Evolutionary conservation across 805 yeast genomes (phyloP), one percentile per base, ranked within the genome.

Genomic region (Clavispora carvajalis): DNA sequence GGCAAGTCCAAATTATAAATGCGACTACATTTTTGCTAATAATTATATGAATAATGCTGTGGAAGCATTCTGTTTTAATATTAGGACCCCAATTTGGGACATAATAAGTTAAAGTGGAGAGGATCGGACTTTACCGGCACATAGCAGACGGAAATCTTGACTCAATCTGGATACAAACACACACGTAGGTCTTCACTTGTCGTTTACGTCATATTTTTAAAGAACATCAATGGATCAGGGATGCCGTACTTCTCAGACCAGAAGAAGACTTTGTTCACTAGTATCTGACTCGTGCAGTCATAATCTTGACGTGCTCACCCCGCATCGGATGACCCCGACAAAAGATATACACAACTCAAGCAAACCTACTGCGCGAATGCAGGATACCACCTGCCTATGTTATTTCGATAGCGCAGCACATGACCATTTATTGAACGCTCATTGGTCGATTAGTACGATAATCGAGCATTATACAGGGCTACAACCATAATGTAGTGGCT

Each of bases 321-420:
- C 38, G 38, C 38, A 36, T 29, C 37, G 37, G 37, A 2, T 18
- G 16, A 31, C n/a, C n/a, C 34, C 34, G 36, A 13, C 15, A 26
- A 4, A 23, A 33, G 26, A 22, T 19, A 33, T 15, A 11, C 28
- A 26, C n/a, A 12, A 33, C 8, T 11, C 16, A 7, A 16, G 22
- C 22, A 10, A 16, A 21, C n/a, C 23, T 11, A 10, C 19, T 9
- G 25, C 38, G n/a, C 33, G 33, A 33, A 11, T 36, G 38, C 38
- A 36, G 38, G 21, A 17, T 19, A 13, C 25, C 38, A 33, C 18
- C 33, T 24, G 25, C 21, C 19, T 29, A 36, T 8, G 16, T 19
- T 7, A 36, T 15, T 28, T 28, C 16, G 38, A 36, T 36, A 36
- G 26, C 33, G 24, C 23, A 13, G 28, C 21, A 18, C 13, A 36